A percentile compares a stretch with the other conserved stretches of the same genome.
These are phyloP conservation scores for Podaxis sp. DNA, from an alignment of 768 basidiomycete species.

Conservation along the genomic window DNA sequence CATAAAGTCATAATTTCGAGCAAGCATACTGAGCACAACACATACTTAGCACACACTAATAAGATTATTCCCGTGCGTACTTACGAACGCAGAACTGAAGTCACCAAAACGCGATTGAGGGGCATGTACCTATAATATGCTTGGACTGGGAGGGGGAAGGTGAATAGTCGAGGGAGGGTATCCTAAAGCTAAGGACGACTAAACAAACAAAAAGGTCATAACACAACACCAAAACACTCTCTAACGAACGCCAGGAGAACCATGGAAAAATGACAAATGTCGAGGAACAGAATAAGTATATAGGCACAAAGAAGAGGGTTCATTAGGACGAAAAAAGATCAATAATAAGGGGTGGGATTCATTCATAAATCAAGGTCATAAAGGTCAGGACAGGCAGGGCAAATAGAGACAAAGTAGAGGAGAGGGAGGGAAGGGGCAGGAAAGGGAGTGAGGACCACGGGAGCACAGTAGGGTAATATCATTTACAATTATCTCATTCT, in stretches of 20 bases:
- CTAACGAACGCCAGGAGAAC: neutral
- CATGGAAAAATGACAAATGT: conserved; percentile 13
- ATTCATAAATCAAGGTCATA: conserved; percentile 15
- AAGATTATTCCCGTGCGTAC: neutral
- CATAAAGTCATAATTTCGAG: neutral
- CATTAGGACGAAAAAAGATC: conserved; percentile 6
- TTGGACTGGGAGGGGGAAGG: neutral
- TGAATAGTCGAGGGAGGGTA: conserved; percentile 16
- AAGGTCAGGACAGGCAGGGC: conserved; percentile 6
- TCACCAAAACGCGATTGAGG: neutral
- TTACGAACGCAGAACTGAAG: neutral
- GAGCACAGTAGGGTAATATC: neutral
- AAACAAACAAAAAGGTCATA: conserved; percentile 11
- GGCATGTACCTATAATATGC: conserved; percentile 11
- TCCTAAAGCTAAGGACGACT: conserved; percentile 16
- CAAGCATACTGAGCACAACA: neutral
- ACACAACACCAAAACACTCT: conserved; percentile 10
- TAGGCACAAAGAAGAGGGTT: neutral
- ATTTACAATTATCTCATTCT: neutral
- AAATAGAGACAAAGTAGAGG: neutral
- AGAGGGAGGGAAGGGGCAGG: conserved; percentile 1
- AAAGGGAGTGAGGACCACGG: neutral
- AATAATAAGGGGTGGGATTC: conserved; percentile 16
- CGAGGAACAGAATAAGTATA: conserved; percentile 19
- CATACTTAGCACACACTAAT: conserved; percentile 1